Percentiles rank a stretch among this genome's conserved stretches.
Conservation (phyloP, 441 rosid species). For the Gossypium aridum region DNA sequence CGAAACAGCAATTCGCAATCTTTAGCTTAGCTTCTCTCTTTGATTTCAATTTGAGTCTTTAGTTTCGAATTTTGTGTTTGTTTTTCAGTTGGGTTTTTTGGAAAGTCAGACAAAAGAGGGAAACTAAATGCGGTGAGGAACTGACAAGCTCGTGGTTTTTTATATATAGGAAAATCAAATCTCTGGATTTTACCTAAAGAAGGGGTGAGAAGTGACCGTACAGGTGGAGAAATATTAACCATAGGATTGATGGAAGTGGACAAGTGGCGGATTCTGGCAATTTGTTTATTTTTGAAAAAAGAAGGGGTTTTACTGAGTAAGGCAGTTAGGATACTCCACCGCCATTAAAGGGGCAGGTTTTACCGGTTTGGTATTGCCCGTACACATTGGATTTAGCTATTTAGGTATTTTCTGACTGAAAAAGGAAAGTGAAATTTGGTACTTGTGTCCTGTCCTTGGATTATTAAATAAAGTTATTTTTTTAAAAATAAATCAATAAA, state of each 20-base stretch:
- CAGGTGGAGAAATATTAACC: conserved; percentile 27
- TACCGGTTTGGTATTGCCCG: neutral
- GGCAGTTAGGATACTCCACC: neutral
- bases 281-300: neutral
- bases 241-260: neutral
- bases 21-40: neutral
- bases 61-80: neutral
- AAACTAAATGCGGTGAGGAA: neutral
- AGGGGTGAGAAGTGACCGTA: conserved; percentile 4
- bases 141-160: neutral
- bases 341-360: neutral
- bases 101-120: neutral
- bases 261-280: neutral
- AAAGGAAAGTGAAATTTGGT: neutral
- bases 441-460: neutral
- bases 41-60: neutral
- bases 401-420: neutral
- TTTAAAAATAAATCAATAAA: too few species aligned
- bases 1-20: neutral
- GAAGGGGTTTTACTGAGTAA: neutral
- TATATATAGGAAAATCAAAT: neutral
- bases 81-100: neutral
- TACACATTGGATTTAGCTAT: neutral
- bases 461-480: too few species aligned
- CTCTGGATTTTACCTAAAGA: conserved; percentile 5